Base-by-base conservation (phyloP, 2,329 filamentous ascomycete species). In the Knufia petricola region DNA sequence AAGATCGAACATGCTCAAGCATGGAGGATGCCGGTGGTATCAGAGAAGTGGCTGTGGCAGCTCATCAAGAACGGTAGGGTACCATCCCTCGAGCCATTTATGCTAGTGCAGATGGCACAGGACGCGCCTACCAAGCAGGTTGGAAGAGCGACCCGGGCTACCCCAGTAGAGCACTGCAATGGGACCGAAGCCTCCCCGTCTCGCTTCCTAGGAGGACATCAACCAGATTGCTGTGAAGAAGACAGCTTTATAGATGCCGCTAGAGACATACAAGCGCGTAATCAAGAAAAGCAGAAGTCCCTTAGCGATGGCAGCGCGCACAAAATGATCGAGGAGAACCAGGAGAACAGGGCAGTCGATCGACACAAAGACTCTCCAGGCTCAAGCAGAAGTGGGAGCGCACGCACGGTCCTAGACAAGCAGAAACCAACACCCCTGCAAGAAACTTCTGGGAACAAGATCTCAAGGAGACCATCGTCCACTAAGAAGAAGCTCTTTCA, bases 1-100 rank as follows among this genome's bases (percentile, higher is more conserved):
- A 98, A 98, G 66, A 70, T 92, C 15, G 79, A 83, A 38, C 82
- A 87, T 60, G 88, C 88, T 0, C 64, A 79, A 7, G 75, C 82
- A 58, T 86, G 85, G 73, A 75, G 76, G 3, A 83, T 96, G 9
- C 86, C 88, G 1, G 79, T 90, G n/a, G 85, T 96, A 9, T 77
- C 77, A 6, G 78, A 79, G 15, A 78, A 83, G 19, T 98, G 92
- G 92, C 71, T 98, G 2, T 92, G 85, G 82, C 76, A 82, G 45
- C 92, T 85, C 55, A 80, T 95, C 44, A 71, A 74, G 46, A 63
- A 61, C 39, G 59, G 77, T 24, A 63, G 69, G 47, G 70, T 67
- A 57, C 68, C 75, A 49, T 60, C 72, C 9, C 74, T 73, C 43
- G 64, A 69, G 19, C 44, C 44, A 13, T 47, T 38, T 15, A 8